These are phyloP conservation scores for Solanum sejunctum DNA, from an alignment of 257 asterid species.

Conservation along the genomic window DNA sequence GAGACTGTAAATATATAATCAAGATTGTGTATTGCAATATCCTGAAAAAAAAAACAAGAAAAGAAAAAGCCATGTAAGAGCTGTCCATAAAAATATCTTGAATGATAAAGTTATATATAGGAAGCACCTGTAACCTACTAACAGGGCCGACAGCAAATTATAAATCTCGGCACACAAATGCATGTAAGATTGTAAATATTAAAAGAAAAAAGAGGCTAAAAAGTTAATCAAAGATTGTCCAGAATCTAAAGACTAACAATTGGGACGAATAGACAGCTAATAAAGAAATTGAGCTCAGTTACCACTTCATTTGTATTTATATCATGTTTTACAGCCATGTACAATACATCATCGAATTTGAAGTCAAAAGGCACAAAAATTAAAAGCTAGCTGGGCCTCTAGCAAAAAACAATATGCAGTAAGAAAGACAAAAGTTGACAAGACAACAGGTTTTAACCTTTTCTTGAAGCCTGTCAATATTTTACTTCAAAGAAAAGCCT, in stretches of 20 bases:
- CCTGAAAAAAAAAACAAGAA: conserved; percentile 47
- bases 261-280: neutral
- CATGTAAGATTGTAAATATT: neutral
- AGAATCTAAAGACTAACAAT: neutral
- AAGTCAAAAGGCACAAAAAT: neutral
- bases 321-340: neutral
- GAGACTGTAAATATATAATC: conserved; percentile 80
- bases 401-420: neutral
- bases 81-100: neutral
- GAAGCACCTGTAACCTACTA: neutral
- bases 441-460: neutral
- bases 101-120: neutral
- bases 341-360: neutral
- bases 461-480: neutral
- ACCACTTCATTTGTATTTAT: neutral
- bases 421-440: neutral
- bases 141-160: neutral
- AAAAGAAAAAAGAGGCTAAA: neutral
- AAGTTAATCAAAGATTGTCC: neutral
- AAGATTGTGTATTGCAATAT: conserved; percentile 76
- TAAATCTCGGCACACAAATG: neutral
- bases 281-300: neutral
- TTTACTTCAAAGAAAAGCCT: neutral
- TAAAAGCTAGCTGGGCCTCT: neutral
- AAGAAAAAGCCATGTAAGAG: neutral